phyloP scores from a whole-genome alignment of 2,329 filamentous ascomycete species.

The Fusarium musae region DNA sequence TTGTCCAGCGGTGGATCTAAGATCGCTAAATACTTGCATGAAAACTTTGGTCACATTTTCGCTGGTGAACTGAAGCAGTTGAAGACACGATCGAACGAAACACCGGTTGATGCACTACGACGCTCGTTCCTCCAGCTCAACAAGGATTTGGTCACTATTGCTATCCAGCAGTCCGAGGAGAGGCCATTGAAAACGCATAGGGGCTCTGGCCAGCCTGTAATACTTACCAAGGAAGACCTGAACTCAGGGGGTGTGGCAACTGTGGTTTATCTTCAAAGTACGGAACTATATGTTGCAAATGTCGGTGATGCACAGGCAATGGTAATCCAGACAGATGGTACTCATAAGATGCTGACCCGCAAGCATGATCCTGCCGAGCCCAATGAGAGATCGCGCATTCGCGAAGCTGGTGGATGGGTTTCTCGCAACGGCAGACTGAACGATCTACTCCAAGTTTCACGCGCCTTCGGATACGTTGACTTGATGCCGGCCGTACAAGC shows the following conservation, averaged over 20 bases:
- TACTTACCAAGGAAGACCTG: constrained; percentile 88
- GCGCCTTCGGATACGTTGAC: constrained; percentile 94
- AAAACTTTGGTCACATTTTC: constrained; percentile 91
- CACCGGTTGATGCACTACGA: constrained; percentile 82
- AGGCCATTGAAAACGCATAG: constrained; percentile 74
- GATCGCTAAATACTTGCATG: constrained; percentile 95
- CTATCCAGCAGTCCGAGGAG: constrained; percentile 83
- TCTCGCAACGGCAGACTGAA: constrained; percentile 95
- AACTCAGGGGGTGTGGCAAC: constrained; percentile 92
- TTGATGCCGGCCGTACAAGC: constrained; percentile 94
- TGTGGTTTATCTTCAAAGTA: constrained; percentile 87
- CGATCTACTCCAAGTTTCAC: constrained; percentile 88
- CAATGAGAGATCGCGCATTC: constrained; percentile 85
- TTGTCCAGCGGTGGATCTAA: constrained; percentile 90
- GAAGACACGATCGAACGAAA: constrained; percentile 75
- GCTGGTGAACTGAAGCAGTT: constrained; percentile 81
- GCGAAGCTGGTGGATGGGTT: constrained; percentile 94
- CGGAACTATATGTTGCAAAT: constrained; percentile 93
- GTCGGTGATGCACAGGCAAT: constrained; percentile 97
- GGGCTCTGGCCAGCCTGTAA: constrained; percentile 75
- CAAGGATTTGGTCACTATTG: constrained; percentile 90
- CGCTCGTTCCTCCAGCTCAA: constrained; percentile 90
- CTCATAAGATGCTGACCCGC: constrained; percentile 82
- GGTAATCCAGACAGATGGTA: constrained; percentile 88
- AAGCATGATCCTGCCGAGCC: constrained; percentile 95